Percentiles rank a stretch among this genome's conserved stretches.
Evolutionary conservation across 73 alveolate species (phyloP).

Genomic region (Urostyla sp.): DNA sequence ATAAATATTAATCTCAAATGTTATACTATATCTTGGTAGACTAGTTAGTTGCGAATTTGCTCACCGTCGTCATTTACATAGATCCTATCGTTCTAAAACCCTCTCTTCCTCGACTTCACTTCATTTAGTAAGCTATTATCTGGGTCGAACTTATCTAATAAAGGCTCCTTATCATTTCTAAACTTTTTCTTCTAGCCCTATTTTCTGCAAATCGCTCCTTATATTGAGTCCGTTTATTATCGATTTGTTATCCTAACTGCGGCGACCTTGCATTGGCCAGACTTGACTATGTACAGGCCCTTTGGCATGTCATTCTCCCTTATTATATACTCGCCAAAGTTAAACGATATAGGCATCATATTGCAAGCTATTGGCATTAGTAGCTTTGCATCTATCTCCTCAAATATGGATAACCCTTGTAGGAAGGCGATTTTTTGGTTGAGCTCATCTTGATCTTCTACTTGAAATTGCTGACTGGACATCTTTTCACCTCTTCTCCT

Average conservation of each 20-base stretch:
- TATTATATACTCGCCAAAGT: slow-evolving; percentile 57
- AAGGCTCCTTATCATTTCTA: slow-evolving; percentile 29
- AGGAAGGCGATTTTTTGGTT: slow-evolving; percentile 34
- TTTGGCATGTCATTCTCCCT: slow-evolving; percentile 57
- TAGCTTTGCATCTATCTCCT: slow-evolving; percentile 54
- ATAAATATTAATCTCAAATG: not conserved
- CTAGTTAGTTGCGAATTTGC: slow-evolving; percentile 13
- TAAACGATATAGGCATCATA: slow-evolving; percentile 20
- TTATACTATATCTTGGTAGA: slow-evolving; percentile 47
- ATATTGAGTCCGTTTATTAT: not conserved
- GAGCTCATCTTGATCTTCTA: slow-evolving; percentile 40
- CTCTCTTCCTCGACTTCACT: slow-evolving; percentile 52
- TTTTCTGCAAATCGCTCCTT: slow-evolving; percentile 8
- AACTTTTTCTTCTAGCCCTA: slow-evolving; percentile 28
- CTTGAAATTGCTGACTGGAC: not conserved
- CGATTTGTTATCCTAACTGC: slow-evolving; percentile 32
- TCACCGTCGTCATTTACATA: slow-evolving; percentile 35
- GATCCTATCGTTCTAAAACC: slow-evolving; percentile 46
- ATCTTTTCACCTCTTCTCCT: not conserved
- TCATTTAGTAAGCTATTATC: slow-evolving; percentile 41
- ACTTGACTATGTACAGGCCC: slow-evolving; percentile 46
- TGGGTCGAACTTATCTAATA: slow-evolving; percentile 44
- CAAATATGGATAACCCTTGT: slow-evolving; percentile 14
- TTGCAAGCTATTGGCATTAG: slow-evolving; percentile 60
- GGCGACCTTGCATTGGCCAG: slow-evolving; percentile 60